Evolutionary conservation across 805 yeast genomes (phyloP).

Genomic region (Wickerhamomyces queroliae): DNA sequence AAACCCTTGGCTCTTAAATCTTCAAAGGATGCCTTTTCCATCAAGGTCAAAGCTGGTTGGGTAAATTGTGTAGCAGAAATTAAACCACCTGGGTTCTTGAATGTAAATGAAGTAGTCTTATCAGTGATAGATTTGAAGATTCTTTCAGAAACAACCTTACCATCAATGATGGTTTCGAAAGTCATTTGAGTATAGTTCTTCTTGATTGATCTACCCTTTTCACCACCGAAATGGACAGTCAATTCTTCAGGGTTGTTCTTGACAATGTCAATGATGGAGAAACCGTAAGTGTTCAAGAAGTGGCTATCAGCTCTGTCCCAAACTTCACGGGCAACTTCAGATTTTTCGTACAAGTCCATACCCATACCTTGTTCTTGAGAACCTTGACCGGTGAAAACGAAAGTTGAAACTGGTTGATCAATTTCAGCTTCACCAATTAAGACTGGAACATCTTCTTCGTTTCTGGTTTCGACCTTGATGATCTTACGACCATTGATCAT

Average conservation of each 20-base stretch:
- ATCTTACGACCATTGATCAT: slow-evolving; percentile 99
- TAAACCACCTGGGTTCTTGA: slow-evolving; percentile 90
- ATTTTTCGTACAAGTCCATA: slow-evolving; percentile 91
- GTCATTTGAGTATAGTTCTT: slow-evolving; percentile 95
- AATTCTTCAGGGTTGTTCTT: slow-evolving; percentile 92
- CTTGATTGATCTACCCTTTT: slow-evolving; percentile 90
- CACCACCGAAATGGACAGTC: slow-evolving; percentile 97
- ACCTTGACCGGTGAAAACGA: slow-evolving; percentile 99
- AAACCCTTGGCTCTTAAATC: slow-evolving; percentile 95
- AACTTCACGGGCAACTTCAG: slow-evolving; percentile 88
- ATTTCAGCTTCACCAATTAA: slow-evolving; percentile 96
- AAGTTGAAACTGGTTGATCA: slow-evolving; percentile 95
- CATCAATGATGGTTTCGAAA: slow-evolving; percentile 90
- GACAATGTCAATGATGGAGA: slow-evolving; percentile 94
- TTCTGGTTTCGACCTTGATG: slow-evolving; percentile 84
- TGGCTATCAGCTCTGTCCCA: slow-evolving; percentile 98
- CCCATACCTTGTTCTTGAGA: slow-evolving; percentile 99
- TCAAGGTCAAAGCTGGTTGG: slow-evolving; percentile 96
- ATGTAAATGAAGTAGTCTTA: slow-evolving; percentile 77
- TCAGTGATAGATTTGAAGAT: slow-evolving; percentile 90
- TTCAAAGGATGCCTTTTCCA: slow-evolving; percentile 99
- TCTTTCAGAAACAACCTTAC: slow-evolving; percentile 82
- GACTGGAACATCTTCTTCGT: slow-evolving; percentile 77
- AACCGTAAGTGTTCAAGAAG: slow-evolving; percentile 90
- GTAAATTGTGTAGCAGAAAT: slow-evolving; percentile 98